phyloP scores from a whole-genome alignment of 371 early-diverging fungal species.

The Mortierella sp. region DNA sequence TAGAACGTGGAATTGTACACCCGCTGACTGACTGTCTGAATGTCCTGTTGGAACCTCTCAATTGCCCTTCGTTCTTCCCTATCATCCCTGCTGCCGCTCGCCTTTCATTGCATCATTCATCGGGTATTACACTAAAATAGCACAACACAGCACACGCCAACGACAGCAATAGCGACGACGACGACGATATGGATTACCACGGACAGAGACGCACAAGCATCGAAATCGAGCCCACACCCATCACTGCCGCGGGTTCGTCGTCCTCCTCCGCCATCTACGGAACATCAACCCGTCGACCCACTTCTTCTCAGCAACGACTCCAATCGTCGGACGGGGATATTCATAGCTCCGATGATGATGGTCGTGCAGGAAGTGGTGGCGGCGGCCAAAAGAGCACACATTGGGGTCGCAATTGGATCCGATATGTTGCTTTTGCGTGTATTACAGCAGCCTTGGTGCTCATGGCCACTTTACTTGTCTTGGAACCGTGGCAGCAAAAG shows the following conservation, averaged over 20 bases:
- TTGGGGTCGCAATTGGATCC: slow-evolving; percentile 31
- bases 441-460: not conserved
- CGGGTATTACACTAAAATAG: not conserved
- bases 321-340: not conserved
- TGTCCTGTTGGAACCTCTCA: not conserved
- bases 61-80: not conserved
- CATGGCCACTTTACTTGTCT: slow-evolving; percentile 15
- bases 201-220: slow-evolving; percentile 9
- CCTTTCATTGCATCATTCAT: not conserved
- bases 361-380: not conserved
- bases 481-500: slow-evolving; percentile 23
- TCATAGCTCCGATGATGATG: not conserved
- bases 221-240: slow-evolving; percentile 21
- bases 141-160: not conserved
- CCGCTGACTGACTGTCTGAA: not conserved
- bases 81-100: too few relatives aligned
- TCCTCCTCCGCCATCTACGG: not conserved
- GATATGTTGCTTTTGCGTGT: slow-evolving; percentile 15
- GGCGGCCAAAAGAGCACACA: slow-evolving; percentile 5
- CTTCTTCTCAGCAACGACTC: not conserved
- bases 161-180: not conserved
- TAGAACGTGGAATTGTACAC: not conserved
- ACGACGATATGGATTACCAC: not conserved
- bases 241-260: not conserved
- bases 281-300: not conserved